These are phyloP conservation scores for Saccharata proteae DNA, from an alignment of 2,329 filamentous ascomycete species.

Conservation along the genomic window DNA sequence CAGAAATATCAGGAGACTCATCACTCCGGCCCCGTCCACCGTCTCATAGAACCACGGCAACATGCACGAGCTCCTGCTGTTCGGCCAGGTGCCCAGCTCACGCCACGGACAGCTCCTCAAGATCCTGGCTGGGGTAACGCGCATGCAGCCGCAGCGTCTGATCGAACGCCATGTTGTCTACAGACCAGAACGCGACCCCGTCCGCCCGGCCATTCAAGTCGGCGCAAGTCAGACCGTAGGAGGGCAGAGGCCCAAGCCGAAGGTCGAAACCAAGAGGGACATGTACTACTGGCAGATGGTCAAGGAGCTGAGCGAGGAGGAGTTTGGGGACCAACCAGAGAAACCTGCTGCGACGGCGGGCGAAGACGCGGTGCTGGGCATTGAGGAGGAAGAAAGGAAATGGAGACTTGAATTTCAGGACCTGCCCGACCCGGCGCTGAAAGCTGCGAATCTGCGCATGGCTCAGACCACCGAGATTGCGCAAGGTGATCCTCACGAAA, in stretches of 20 bases:
- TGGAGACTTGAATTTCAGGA: slow-evolving; percentile 30
- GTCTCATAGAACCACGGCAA: too few relatives aligned
- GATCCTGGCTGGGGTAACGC: slow-evolving; percentile 48
- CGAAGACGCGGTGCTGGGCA: not conserved
- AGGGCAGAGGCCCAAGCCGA: slow-evolving; percentile 13
- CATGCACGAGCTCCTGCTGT: slow-evolving; percentile 54
- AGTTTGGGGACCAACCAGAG: slow-evolving; percentile 17
- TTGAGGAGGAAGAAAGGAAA: slow-evolving; percentile 14
- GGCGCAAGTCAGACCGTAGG: slow-evolving; percentile 25
- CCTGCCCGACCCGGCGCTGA: slow-evolving; percentile 37
- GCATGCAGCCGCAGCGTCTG: slow-evolving; percentile 45
- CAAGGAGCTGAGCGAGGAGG: slow-evolving; percentile 25
- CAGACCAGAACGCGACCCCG: slow-evolving; percentile 39
- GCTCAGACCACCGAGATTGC: slow-evolving; percentile 37
- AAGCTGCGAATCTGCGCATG: slow-evolving; percentile 41
- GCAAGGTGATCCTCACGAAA: slow-evolving; percentile 36
- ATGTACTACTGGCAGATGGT: slow-evolving; percentile 44
- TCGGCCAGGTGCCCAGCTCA: slow-evolving; percentile 43
- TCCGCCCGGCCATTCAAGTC: slow-evolving; percentile 22
- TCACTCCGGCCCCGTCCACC: too few relatives aligned
- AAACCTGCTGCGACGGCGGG: slow-evolving; percentile 2
- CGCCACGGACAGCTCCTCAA: slow-evolving; percentile 50
- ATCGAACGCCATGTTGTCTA: slow-evolving; percentile 47
- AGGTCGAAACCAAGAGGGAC: slow-evolving; percentile 25
- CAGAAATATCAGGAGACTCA: too few relatives aligned